phyloP scores from a whole-genome alignment of 2,329 filamentous ascomycete genomes.

The Colletotrichum orbiculare region DNA sequence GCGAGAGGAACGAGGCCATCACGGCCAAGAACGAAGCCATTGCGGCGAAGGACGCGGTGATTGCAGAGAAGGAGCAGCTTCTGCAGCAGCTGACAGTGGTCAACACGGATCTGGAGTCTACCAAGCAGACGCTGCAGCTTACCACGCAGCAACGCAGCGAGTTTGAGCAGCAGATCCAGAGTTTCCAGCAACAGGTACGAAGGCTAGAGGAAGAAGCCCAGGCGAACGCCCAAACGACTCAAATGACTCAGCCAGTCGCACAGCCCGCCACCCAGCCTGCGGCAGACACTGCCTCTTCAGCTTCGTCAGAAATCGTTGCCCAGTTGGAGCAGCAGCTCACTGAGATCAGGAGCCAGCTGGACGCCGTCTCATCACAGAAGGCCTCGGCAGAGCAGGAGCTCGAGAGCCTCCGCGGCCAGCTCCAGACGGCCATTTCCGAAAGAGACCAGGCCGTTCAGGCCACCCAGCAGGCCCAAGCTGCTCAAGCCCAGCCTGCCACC shows the following conservation, averaged over 20 bases:
- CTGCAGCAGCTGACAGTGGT: constrained; percentile 61
- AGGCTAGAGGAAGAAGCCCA: constrained; percentile 49
- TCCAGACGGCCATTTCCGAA: constrained; percentile 71
- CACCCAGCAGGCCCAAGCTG: constrained; percentile 42
- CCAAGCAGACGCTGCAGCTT: constrained; percentile 50
- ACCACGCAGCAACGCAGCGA: constrained; percentile 47
- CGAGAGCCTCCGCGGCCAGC: constrained; percentile 63
- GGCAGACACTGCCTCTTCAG: constrained; percentile 53
- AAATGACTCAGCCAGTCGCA: constrained; percentile 50
- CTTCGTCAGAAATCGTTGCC: constrained; percentile 58
- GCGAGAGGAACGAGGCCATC: constrained; percentile 64
- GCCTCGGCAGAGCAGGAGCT: constrained; percentile 74
- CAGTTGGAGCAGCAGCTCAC: constrained; percentile 62
- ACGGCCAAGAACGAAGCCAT: constrained; percentile 64
- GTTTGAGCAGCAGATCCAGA: constrained; percentile 55
- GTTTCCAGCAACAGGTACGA: constrained; percentile 56
- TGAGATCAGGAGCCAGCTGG: constrained; percentile 69
- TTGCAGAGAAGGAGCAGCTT: constrained; percentile 66
- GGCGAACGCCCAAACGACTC: constrained; percentile 49
- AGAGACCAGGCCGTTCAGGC: constrained; percentile 68
- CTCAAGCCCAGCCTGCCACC: constrained; percentile 36
- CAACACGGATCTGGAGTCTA: constrained; percentile 66
- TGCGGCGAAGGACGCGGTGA: constrained; percentile 58
- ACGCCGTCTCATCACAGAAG: constrained; percentile 74
- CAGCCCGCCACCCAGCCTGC: constrained; percentile 45